A percentile compares a stretch with the other conserved stretches of the same genome.
phyloP scores from a whole-genome alignment of 768 basidiomycete genomes.

The Phallus indusiatus region DNA sequence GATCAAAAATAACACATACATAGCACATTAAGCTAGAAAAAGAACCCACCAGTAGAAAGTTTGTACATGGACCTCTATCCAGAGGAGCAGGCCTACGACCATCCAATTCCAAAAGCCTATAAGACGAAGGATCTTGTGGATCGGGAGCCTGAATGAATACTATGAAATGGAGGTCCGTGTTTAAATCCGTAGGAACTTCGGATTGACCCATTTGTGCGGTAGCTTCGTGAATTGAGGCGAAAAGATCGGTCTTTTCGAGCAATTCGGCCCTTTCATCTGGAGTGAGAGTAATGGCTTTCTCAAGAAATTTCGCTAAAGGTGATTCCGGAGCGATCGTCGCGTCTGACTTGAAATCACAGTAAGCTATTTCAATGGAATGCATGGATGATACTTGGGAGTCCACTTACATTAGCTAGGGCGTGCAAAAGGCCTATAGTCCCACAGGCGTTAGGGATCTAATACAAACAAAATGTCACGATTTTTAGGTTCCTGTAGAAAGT shows the following conservation, averaged over 20 bases:
- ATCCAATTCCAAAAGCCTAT: slow-evolving; percentile 74
- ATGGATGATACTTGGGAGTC: slow-evolving; percentile 18
- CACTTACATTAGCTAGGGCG: slow-evolving; percentile 63
- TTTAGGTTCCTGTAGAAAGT: background rate
- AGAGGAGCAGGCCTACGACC: slow-evolving; percentile 70
- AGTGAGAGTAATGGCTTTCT: slow-evolving; percentile 26
- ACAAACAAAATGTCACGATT: background rate
- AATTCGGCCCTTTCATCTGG: slow-evolving; percentile 66
- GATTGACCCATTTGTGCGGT: slow-evolving; percentile 60
- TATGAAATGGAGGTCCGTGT: slow-evolving; percentile 80
- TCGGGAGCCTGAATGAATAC: slow-evolving; percentile 70
- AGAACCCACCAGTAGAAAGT: slow-evolving; percentile 45
- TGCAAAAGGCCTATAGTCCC: slow-evolving; percentile 85
- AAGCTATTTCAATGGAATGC: background rate
- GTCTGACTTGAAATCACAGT: slow-evolving; percentile 34
- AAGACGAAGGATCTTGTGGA: slow-evolving; percentile 18
- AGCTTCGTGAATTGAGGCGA: slow-evolving; percentile 67
- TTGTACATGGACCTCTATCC: slow-evolving; percentile 57
- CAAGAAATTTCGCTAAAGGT: slow-evolving; percentile 58
- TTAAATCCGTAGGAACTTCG: slow-evolving; percentile 47
- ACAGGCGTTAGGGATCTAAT: slow-evolving; percentile 76
- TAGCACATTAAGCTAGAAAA: no score
- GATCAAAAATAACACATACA: background rate
- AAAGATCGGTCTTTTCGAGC: slow-evolving; percentile 68
- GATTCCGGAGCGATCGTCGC: slow-evolving; percentile 47